Base-by-base conservation (phyloP, 495 filamentous ascomycete genomes). In the Hypoxylon perforatum region DNA sequence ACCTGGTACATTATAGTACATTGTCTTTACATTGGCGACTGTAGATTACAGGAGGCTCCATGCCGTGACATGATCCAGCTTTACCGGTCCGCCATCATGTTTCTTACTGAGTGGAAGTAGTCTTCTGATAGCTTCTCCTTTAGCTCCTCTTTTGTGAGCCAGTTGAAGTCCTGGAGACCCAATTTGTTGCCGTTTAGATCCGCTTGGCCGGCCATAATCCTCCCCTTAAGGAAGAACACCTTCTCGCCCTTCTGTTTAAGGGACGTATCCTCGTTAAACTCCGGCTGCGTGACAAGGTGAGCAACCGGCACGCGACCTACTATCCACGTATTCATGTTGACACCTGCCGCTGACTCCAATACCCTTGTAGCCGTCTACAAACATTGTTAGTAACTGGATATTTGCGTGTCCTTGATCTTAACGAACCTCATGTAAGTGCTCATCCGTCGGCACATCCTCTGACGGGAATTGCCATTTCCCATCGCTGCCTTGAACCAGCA, bases 291-390 rank as follows among this genome's bases (percentile, higher is more conserved):
- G 52, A 88, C 77, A 74, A 90, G 76, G 78, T 97, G 92, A 9
- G 93, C 94, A 47, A 96, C 86, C 14, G 95, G 95, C 65, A 90
- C 91, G 70, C 90, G 92, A 60, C 94, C 95, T 60, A 98, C 91
- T 69, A 98, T 85, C 94, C 96, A 99, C 59, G 93, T 97, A 82
- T 98, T 97, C 94, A 99, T 98, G 84, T 99, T 97, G 25, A 90
- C 76, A 61, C 95, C 95, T 11, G 87, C 92, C 11, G 92, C 80
- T 65, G 93, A 86, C 44, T 85, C 76, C 4, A 98, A 84, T 60
- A 90, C 86, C 48, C 93, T 87, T 63, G 90, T 86, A 44, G 94
- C 94, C 28, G 91, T 91, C 96, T 99, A 69, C 45, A 36, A 22
- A 38, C 12, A 54, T 15, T 9, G 23, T 68, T 57, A 71, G 66